Evolutionary conservation across 2,329 filamentous ascomycete species (phyloP).

Genomic region (Aspergillus pseudoterreus): DNA sequence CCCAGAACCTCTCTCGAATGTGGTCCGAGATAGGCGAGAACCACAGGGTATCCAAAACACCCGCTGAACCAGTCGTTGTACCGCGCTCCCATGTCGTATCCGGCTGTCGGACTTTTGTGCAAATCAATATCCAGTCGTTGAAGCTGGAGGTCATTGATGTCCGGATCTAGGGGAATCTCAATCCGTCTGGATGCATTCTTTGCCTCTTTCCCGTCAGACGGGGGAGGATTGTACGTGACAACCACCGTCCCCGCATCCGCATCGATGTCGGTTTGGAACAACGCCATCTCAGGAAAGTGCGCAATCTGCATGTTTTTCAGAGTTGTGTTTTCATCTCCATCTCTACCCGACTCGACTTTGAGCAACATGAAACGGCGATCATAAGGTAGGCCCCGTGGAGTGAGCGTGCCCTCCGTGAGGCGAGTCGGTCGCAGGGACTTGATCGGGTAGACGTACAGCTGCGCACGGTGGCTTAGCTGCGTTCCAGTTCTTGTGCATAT

Average conservation of each 20-base stretch:
- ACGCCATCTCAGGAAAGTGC: slow-evolving; percentile 55
- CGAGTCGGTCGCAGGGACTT: slow-evolving; percentile 64
- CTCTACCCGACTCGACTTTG: slow-evolving; percentile 40
- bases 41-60: slow-evolving; percentile 60
- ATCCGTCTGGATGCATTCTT: slow-evolving; percentile 29
- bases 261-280: slow-evolving; percentile 53
- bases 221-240: slow-evolving; percentile 37
- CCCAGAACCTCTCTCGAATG: slow-evolving; percentile 61
- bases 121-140: slow-evolving; percentile 53
- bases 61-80: slow-evolving; percentile 66
- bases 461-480: background rate
- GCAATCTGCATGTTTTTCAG: slow-evolving; percentile 60
- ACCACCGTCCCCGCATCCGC: slow-evolving; percentile 30
- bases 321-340: slow-evolving; percentile 8
- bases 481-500: background rate
- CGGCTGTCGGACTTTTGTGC: slow-evolving; percentile 56
- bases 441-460: slow-evolving; percentile 71
- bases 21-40: slow-evolving; percentile 63
- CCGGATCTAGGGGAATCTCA: slow-evolving; percentile 56
- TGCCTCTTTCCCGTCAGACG: slow-evolving; percentile 9
- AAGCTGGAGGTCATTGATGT: slow-evolving; percentile 45
- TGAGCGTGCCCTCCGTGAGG: slow-evolving; percentile 52
- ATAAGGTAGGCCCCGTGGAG: slow-evolving; percentile 58
- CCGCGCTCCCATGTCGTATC: slow-evolving; percentile 59
- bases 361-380: slow-evolving; percentile 71